Evolutionary conservation across 345 rosid genomes (phyloP), one percentile per base, ranked within the genome.

Genomic region (Eutrema yunnanense): DNA sequence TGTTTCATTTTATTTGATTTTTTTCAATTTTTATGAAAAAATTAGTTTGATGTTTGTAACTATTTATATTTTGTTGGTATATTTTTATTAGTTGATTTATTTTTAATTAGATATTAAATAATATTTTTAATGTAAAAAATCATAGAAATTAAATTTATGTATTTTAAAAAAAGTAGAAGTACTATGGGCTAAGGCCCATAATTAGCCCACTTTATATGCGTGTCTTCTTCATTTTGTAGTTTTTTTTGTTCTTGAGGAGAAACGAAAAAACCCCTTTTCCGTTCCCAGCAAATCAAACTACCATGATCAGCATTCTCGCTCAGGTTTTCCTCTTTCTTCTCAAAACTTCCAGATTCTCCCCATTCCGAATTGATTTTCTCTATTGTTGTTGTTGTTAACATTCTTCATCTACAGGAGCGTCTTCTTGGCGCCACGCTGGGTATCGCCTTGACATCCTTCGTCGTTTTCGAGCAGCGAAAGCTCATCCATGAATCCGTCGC

Each of bases 401-500:
- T 48, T 52, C 5, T 48, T 49, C 30, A 9, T 59, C 26, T 27
- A 7, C 34, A 77, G 80, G 80, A 77, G 56, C 80, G 97, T 59
- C 77, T 95, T 62, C 96, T 92, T 47, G 99, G 99, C 13, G 84
- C 82, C 32, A 78, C 87, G 26, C 71, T 92, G 44, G 96, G 99
- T 19, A 73, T 80, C 71, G 85, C 83, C 8, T 75, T 87, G 62
- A 71, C 88, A 0, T 90, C 91, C 14, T 43, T 83, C 75, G 1
- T 88, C 13, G 84, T 90, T 19, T 75, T 86, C 4, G 90, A 90
- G 85, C 92, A 90, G 68, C 90, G 98, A 13, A 87, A 78, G 72
- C 71, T 77, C 71, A 88, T 92, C 72, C 84, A 84, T 36, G 76
- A 79, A 27, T 87, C 97, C 12, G 55, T 90, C 75, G 62, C 87